These are phyloP conservation scores for Floccularia luteovirens DNA, from an alignment of 768 basidiomycete genomes.

Conservation along the genomic window DNA sequence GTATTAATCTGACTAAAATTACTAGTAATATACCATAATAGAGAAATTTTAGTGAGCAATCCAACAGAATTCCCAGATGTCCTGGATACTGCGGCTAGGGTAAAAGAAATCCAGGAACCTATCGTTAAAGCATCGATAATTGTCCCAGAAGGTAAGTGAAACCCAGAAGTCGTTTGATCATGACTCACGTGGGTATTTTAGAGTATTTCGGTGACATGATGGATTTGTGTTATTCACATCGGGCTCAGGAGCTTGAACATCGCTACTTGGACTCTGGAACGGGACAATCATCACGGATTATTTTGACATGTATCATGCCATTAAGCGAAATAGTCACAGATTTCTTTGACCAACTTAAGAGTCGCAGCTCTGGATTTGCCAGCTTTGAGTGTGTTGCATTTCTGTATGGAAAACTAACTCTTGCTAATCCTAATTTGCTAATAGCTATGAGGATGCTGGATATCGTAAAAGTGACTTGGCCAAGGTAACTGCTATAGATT, in stretches of 20 bases:
- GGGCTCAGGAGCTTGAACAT: constrained; percentile 80
- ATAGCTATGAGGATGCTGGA: constrained; percentile 90
- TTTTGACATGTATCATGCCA: constrained; percentile 80
- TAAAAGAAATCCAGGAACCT: constrained; percentile 83
- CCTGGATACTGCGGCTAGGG: constrained; percentile 47
- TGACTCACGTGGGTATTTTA: constrained; percentile 16
- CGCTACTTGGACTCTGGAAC: constrained; percentile 67
- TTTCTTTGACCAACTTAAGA: constrained; percentile 94
- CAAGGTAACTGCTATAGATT: constrained; percentile 48
- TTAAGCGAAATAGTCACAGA: constrained; percentile 90
- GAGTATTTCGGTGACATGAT: constrained; percentile 96
- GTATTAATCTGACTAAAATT: constrained; percentile 4
- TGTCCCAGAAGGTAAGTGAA: constrained; percentile 72
- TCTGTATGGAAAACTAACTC: neutral
- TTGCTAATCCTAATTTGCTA: constrained; percentile 4
- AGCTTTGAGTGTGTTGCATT: constrained; percentile 72
- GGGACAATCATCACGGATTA: constrained; percentile 52
- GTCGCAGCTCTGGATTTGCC: constrained; percentile 85
- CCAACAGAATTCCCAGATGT: constrained; percentile 94
- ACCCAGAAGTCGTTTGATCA: neutral
- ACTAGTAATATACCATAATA: constrained; percentile 70
- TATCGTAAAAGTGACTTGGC: constrained; percentile 76
- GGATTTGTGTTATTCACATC: constrained; percentile 82
- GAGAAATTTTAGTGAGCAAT: constrained; percentile 70
- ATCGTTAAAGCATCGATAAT: constrained; percentile 92